phyloP scores from a whole-genome alignment of 2,329 filamentous ascomycete genomes.

The Cercospora sesami region DNA sequence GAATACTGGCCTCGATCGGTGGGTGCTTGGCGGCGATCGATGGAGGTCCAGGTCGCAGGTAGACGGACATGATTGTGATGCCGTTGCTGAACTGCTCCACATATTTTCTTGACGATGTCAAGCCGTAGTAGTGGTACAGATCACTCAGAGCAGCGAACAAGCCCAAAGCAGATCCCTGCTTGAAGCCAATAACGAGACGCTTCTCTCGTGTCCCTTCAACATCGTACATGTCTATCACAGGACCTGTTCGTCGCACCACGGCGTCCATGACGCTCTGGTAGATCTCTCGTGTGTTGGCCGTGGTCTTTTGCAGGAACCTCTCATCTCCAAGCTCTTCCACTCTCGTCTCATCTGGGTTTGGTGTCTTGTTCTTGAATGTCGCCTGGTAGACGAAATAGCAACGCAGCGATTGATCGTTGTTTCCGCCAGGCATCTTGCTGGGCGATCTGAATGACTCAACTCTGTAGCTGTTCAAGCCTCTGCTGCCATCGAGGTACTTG shows the following conservation, averaged over 20 bases:
- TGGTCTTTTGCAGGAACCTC: conserved; percentile 93
- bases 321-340: conserved; percentile 90
- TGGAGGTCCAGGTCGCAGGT: conserved; percentile 72
- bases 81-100: conserved; percentile 98
- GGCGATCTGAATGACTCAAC: conserved; percentile 97
- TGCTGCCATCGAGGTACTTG: conserved; percentile 87
- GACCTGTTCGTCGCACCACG: conserved; percentile 80
- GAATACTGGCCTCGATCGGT: conserved; percentile 88
- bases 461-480: conserved; percentile 72
- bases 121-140: conserved; percentile 96
- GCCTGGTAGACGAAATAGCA: conserved; percentile 99
- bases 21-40: conserved; percentile 61
- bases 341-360: conserved; percentile 74
- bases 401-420: conserved; percentile 76
- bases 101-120: conserved; percentile 95
- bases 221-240: conserved; percentile 97
- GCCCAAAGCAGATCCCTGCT: conserved; percentile 85
- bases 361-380: conserved; percentile 76
- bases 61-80: conserved; percentile 94
- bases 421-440: conserved; percentile 69
- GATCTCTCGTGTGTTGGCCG: conserved; percentile 89
- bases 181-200: conserved; percentile 90
- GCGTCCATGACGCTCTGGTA: conserved; percentile 92
- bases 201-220: conserved; percentile 90
- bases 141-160: conserved; percentile 94